These are phyloP conservation scores for Globisporangium middletonii DNA, from an alignment of 352 stramenopile genomes.

Conservation along the genomic window DNA sequence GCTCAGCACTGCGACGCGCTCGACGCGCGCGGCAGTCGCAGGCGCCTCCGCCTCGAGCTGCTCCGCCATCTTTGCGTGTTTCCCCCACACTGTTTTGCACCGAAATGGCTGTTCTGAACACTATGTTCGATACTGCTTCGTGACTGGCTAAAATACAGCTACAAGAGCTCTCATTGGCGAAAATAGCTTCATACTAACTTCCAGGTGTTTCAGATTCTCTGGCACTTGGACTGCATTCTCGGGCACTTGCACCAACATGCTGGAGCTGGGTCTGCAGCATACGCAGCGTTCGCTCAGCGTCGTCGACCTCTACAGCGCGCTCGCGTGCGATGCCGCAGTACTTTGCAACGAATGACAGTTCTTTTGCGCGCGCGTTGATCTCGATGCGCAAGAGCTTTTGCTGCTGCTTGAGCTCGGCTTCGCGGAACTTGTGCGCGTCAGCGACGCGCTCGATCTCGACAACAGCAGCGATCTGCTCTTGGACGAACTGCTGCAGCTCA, in stretches of 20 bases:
- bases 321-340: slow-evolving; percentile 28
- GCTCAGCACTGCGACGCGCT: slow-evolving; percentile 62
- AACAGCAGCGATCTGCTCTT: slow-evolving; percentile 16
- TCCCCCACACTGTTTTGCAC: slow-evolving; percentile 8
- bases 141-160: slow-evolving; percentile 7
- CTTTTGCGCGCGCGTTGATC: slow-evolving; percentile 23
- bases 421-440: slow-evolving; percentile 28
- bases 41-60: slow-evolving; percentile 1
- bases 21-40: slow-evolving; percentile 14
- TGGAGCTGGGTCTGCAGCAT: slow-evolving; percentile 34
- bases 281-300: slow-evolving; percentile 38
- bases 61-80: neutral
- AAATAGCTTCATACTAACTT: too few relatives aligned
- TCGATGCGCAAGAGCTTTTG: slow-evolving; percentile 44
- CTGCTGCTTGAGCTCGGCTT: slow-evolving; percentile 38
- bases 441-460: slow-evolving; percentile 20
- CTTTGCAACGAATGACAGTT: slow-evolving; percentile 27
- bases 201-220: slow-evolving; percentile 7
- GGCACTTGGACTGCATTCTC: neutral
- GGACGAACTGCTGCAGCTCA: slow-evolving; percentile 25
- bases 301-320: slow-evolving; percentile 24
- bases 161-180: too few relatives aligned
- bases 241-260: neutral
- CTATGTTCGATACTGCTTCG: neutral
- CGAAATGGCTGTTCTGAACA: slow-evolving; percentile 8